These are phyloP conservation scores for Coemansia sp. DNA, from an alignment of 192 early-diverging fungal species.

Conservation along the genomic window DNA sequence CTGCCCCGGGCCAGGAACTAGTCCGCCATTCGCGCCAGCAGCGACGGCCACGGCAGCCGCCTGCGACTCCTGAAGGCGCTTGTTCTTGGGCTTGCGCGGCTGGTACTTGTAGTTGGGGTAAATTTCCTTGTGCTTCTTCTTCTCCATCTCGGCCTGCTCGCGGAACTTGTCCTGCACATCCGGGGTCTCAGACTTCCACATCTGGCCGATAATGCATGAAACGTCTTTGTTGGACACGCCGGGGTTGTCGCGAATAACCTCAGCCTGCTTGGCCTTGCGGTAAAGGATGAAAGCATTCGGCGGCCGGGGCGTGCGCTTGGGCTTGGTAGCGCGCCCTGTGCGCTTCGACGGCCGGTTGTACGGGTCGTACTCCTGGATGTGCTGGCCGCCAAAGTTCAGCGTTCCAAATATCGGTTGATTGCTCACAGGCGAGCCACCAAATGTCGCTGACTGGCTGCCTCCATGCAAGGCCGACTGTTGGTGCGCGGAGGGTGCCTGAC, in stretches of 20 bases:
- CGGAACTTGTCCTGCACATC: slow-evolving; percentile 53
- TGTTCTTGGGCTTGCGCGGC: slow-evolving; percentile 55
- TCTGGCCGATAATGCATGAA: slow-evolving; percentile 57
- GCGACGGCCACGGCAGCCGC: slow-evolving; percentile 15
- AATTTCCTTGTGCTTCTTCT: slow-evolving; percentile 55
- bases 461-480: slow-evolving; percentile 26
- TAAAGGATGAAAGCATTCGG: slow-evolving; percentile 58
- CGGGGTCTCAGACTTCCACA: slow-evolving; percentile 54
- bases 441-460: slow-evolving; percentile 27
- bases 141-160: slow-evolving; percentile 53
- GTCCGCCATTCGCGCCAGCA: not conserved
- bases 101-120: slow-evolving; percentile 60
- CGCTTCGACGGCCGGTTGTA: slow-evolving; percentile 44
- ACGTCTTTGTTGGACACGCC: slow-evolving; percentile 57
- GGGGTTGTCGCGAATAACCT: slow-evolving; percentile 53
- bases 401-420: slow-evolving; percentile 45
- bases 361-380: slow-evolving; percentile 49
- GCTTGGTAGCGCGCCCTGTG: slow-evolving; percentile 36
- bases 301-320: slow-evolving; percentile 54
- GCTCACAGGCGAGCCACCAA: slow-evolving; percentile 37
- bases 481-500: slow-evolving; percentile 10
- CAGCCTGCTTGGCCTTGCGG: slow-evolving; percentile 55
- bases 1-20: slow-evolving; percentile 21
- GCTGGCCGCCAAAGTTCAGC: slow-evolving; percentile 42
- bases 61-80: slow-evolving; percentile 45